Conservation (phyloP, 345 rosid species). For the Microthlaspi erraticum region DNA sequence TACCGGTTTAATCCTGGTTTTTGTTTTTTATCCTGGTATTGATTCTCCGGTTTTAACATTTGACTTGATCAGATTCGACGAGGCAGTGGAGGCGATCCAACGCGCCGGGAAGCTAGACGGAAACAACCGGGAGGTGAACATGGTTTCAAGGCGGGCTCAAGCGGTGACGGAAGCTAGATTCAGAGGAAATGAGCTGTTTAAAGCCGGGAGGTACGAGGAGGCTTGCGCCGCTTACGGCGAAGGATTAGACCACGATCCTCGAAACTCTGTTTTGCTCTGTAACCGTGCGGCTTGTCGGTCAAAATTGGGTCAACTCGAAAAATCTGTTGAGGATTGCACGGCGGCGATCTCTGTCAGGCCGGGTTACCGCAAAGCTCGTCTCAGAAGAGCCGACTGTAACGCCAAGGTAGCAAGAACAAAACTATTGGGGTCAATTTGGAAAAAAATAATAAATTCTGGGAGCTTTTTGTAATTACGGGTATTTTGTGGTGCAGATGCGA, state of each 20-base stretch:
- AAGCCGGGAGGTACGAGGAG: conserved; percentile 55
- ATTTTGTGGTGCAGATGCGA: conserved; percentile 52
- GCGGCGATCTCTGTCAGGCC: conserved; percentile 73
- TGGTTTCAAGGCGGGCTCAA: conserved; percentile 52
- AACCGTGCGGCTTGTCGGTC: conserved; percentile 83
- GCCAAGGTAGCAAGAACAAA: conserved; percentile 56
- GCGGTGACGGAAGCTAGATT: conserved; percentile 69
- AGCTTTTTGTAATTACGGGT: neutral
- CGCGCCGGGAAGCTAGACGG: conserved; percentile 72
- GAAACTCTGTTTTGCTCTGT: conserved; percentile 81
- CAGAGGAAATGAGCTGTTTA: conserved; percentile 76
- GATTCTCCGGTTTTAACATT: conserved; percentile 17
- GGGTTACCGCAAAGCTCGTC: conserved; percentile 73
- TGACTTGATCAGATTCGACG: conserved; percentile 58
- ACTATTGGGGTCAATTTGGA: neutral
- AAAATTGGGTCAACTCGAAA: conserved; percentile 66
- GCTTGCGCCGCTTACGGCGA: conserved; percentile 69
- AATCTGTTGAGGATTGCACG: conserved; percentile 75
- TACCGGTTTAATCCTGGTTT: neutral
- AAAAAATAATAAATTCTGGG: neutral
- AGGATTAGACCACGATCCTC: conserved; percentile 72
- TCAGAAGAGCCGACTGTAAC: conserved; percentile 83
- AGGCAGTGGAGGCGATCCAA: conserved; percentile 68
- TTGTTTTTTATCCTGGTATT: neutral
- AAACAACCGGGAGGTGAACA: conserved; percentile 66